Evolutionary conservation across 1,139 yeast genomes (phyloP), one percentile per base, ranked within the genome.

Genomic region (Meyerozyma smithsonii): DNA sequence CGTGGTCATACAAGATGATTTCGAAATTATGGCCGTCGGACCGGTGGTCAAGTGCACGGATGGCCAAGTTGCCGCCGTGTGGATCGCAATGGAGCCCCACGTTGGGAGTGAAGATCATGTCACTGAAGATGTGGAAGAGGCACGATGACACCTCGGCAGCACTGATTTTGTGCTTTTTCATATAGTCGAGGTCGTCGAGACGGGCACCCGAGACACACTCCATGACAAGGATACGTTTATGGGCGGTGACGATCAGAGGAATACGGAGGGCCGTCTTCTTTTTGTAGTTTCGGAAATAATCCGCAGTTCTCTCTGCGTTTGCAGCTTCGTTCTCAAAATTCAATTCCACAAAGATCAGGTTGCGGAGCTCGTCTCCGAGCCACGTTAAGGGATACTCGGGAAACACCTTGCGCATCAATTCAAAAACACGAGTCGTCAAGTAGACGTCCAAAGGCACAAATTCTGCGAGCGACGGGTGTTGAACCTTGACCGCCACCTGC

Each of bases 31-130:
- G 87, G 2, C 79, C 77, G 4, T 46, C 48, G 2, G 55, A 48
- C 8, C 44, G 37, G 5, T 46, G 37, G 19, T 55, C 54, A 5
- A 69, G 53, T 1, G 74, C 62, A 41, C 89, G 66, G 16, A 92
- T 87, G 0, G 97, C 96, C 46, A 92, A 69, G 53, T 92, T 94
- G 0, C 99, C 99, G 11, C 96, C 96, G 59, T 92, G 99, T 1
- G 98, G 98, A 59, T 92, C 99, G 64, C 98, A 92, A 58, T 92
- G 99, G 38, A 92, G 77, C 0, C 90, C 89, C 14, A 88, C 96
- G 21, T 80, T 82, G 0, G 96, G 95, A 1, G 95, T 84, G 64
- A 92, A 92, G 36, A 94, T 88, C 99, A 92, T 92, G 55, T 82
- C 83, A 64, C 90, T 88, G 69, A 92, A 92, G 21, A 88, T 81